Evolutionary conservation across 2,329 filamentous ascomycete genomes (phyloP), one percentile per base, ranked within the genome.

Genomic region (Rhinocladiella similis): DNA sequence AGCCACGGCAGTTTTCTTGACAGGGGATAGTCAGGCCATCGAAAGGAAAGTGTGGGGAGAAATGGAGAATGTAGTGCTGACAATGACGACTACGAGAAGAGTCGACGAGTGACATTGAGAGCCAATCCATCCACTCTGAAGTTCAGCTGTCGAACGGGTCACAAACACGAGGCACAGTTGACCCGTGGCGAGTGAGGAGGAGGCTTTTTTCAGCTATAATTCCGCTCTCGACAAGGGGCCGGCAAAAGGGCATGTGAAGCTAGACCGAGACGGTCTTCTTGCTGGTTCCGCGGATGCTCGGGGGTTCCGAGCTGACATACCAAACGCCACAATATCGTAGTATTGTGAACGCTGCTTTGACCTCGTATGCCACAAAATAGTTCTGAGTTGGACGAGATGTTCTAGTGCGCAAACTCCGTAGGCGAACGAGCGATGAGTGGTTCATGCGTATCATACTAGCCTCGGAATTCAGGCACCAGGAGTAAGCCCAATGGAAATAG

Each of bases 61-160:
- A 36, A 35, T 19, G n/a, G n/a, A 47, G 16, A 33, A 16, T 39
- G 39, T 47, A 46, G 16, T 45, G 53, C 49, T 56, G 57, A 56
- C 53, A 22, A 51, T 59, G 57, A 59, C 57, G 57, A 56, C 57
- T 45, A 46, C 36, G 45, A 35, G 16, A 43, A n/a, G 12, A 5
- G 22, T 45, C 19, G 27, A 50, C 49, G 43, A 52, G 49, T 38
- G 53, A 18, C 35, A 47, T 36, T 4, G 50, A 46, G 3, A 41
- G n/a, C 10, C n/a, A 36, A 25, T 43, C n/a, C 29, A 50, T 38
- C 47, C 41, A 51, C 43, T 19, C 19, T 47, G 38, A 48, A n/a
- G 25, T 46, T 46, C 20, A 22, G 20, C 20, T 33, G 25, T 25
- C 12, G 43, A 46, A 46, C 19, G 43, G 42, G 20, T 16, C 43